These are phyloP conservation scores for Globisporangium ultimum DNA, from an alignment of 352 stramenopile species.

Conservation along the genomic window DNA sequence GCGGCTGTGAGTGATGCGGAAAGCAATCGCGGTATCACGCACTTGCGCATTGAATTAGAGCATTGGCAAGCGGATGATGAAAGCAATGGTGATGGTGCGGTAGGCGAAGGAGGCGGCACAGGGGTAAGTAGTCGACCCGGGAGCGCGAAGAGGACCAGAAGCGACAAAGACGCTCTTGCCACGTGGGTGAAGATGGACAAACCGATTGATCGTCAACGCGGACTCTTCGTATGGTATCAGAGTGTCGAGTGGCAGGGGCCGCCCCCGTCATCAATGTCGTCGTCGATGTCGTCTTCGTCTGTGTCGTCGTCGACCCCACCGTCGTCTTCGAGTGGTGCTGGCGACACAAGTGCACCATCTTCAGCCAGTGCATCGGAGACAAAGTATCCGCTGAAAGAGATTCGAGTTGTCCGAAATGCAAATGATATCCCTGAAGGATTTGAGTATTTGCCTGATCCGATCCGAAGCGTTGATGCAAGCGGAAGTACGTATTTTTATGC, in stretches of 20 bases:
- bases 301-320: conserved; percentile 14
- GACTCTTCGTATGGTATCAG: conserved; percentile 68
- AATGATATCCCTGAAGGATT: conserved; percentile 72
- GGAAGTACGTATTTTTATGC: conserved; percentile 23
- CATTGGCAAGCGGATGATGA: conserved; percentile 6
- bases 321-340: conserved; percentile 6
- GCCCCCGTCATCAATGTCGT: conserved; percentile 10
- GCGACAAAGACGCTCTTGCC: not conserved
- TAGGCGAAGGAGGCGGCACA: not conserved
- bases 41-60: conserved; percentile 46
- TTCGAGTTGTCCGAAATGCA: conserved; percentile 64
- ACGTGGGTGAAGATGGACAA: conserved; percentile 74
- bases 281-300: conserved; percentile 4
- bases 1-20: conserved; percentile 1
- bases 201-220: conserved; percentile 53
- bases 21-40: conserved; percentile 34
- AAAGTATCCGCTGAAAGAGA: conserved; percentile 67
- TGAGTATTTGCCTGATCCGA: conserved; percentile 43
- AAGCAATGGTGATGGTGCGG: too few relatives aligned
- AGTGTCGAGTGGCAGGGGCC: conserved; percentile 23
- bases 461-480: conserved; percentile 21
- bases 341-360: not conserved
- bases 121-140: not conserved
- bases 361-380: not conserved
- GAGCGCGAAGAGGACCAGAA: not conserved